Evolutionary conservation across 192 early-diverging fungal species (phyloP).

Genomic region (Linnemannia schmuckeri): DNA sequence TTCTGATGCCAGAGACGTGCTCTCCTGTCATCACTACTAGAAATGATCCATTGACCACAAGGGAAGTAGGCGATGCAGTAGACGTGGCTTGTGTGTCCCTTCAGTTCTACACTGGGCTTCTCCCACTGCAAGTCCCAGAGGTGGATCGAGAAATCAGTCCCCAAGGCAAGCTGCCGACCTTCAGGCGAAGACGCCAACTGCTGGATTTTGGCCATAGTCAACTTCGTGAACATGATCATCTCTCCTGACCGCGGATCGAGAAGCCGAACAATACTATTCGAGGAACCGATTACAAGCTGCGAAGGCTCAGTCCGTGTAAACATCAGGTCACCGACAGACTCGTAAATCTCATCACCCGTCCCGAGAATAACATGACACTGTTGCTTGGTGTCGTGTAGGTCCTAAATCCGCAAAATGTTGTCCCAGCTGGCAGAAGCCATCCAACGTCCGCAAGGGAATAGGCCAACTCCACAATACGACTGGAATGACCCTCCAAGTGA

Average conservation of each 20-base stretch:
- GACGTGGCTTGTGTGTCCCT: not conserved
- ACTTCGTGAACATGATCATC: not conserved
- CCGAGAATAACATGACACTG: not conserved
- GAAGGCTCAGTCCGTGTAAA: not conserved
- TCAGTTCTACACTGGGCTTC: not conserved
- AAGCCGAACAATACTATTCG: not conserved
- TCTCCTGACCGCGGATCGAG: not conserved
- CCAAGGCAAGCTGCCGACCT: not conserved
- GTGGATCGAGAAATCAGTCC: not conserved
- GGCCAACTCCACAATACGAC: not conserved
- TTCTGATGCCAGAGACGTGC: not conserved
- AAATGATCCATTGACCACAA: not conserved
- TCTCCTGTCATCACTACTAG: not conserved
- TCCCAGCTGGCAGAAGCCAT: not conserved
- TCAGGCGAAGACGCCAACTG: not conserved
- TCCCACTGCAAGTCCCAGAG: not conserved
- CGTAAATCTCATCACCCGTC: not conserved
- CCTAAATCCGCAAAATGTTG: conserved; percentile 6
- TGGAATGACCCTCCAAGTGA: not conserved
- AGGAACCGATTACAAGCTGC: not conserved
- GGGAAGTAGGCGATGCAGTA: not conserved
- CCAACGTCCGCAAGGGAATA: not conserved
- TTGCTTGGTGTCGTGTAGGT: not conserved
- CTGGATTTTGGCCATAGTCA: not conserved
- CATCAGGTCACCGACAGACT: not conserved